Evolutionary conservation across 208 protist species (phyloP), one percentile per base, ranked within the genome.

Genomic region (Porcisia hertigi): DNA sequence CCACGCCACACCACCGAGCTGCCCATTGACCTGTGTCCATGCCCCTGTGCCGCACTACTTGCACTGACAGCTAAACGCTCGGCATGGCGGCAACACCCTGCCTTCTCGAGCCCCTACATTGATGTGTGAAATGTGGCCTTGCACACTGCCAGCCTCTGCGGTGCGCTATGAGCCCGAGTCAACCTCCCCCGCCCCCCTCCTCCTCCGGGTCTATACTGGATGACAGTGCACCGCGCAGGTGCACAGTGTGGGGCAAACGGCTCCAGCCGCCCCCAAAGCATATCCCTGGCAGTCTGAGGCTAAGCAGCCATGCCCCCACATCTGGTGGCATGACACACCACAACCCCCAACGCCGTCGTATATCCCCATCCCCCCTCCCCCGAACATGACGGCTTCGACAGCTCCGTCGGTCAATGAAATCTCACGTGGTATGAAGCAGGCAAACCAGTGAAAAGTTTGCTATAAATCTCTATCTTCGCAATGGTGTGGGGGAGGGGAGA

Each of bases 391-490:
- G 74, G 70, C 69, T 49, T 53, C 69, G 70, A 7, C 60, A 75
- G 62, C 70, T 60, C 23, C 74, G 59, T 34, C 58, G 70, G 25
- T 53, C 70, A 3, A 80, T 80, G 70, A 80, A 49, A n/a, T n/a
- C n/a, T n/a, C n/a, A n/a, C n/a, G n/a, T n/a, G n/a, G n/a, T n/a
- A n/a, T n/a, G n/a, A n/a, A n/a, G n/a, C n/a, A n/a, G n/a, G n/a
- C n/a, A n/a, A n/a, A n/a, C n/a, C n/a, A n/a, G n/a, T n/a, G n/a
- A n/a, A n/a, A n/a, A n/a, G n/a, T n/a, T n/a, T n/a, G n/a, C n/a
- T n/a, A n/a, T n/a, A n/a, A n/a, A n/a, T n/a, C n/a, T n/a, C n/a
- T n/a, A n/a, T n/a, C n/a, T n/a, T n/a, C n/a, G n/a, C n/a, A n/a
- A n/a, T n/a, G n/a, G n/a, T n/a, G n/a, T n/a, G n/a, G n/a, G n/a